A percentile compares a stretch with the other conserved stretches of the same genome.
These are phyloP conservation scores for Pelargonium myrrhifolium DNA, from an alignment of 441 rosid species.

Conservation along the genomic window DNA sequence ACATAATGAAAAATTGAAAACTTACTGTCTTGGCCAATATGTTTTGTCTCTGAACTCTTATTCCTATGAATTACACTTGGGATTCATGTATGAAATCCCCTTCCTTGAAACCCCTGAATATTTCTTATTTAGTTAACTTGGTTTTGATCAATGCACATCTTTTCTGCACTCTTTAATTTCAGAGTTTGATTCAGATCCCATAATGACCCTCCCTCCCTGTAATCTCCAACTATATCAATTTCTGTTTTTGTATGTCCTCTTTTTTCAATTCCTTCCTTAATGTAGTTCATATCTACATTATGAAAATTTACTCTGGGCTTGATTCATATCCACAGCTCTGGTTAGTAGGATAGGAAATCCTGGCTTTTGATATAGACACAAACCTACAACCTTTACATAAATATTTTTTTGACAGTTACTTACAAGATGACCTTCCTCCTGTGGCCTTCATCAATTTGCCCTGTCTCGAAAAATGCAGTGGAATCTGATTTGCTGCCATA, in stretches of 20 bases:
- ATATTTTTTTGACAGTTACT: not conserved
- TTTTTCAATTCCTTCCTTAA: too few relatives aligned
- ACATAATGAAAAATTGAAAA: too few relatives aligned
- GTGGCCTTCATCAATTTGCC: not conserved
- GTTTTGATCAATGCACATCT: not conserved
- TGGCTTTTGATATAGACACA: not conserved
- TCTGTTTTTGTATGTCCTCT: too few relatives aligned
- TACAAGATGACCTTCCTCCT: not conserved
- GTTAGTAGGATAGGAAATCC: not conserved
- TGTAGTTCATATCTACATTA: too few relatives aligned
- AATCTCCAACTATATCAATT: too few relatives aligned
- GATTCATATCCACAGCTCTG: not conserved
- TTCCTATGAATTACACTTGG: too few relatives aligned
- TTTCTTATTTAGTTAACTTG: not conserved
- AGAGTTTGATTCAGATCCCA: not conserved
- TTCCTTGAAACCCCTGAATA: not conserved
- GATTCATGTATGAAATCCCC: too few relatives aligned
- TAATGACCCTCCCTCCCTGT: too few relatives aligned
- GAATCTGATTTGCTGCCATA: not conserved
- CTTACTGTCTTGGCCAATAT: too few relatives aligned
- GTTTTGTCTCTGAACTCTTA: too few relatives aligned
- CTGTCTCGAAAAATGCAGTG: not conserved
- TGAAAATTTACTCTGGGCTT: too few relatives aligned
- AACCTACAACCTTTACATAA: not conserved
- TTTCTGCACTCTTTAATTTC: not conserved